These are phyloP conservation scores for Acorus gramineus DNA, from an alignment of 106 monocot species.

Conservation along the genomic window DNA sequence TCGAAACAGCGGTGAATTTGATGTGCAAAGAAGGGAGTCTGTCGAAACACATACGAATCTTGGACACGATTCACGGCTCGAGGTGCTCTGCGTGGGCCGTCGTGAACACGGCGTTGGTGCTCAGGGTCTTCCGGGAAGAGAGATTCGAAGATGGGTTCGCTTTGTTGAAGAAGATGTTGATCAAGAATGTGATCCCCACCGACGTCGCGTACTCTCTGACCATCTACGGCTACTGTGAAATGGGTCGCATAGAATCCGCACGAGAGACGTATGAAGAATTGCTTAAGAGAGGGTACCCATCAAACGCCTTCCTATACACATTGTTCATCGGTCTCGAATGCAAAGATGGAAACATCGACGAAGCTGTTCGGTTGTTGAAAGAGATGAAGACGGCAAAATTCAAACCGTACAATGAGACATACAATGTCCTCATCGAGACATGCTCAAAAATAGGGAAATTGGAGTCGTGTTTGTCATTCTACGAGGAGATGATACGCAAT, in stretches of 20 bases:
- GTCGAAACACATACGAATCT: slow-evolving; percentile 12
- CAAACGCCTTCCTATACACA: slow-evolving; percentile 59
- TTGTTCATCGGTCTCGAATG: slow-evolving; percentile 36
- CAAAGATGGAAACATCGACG: slow-evolving; percentile 27
- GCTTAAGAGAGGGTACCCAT: slow-evolving; percentile 42
- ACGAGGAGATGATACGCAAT: slow-evolving; percentile 35
- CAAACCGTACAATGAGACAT: slow-evolving; percentile 67
- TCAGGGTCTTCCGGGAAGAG: slow-evolving; percentile 45
- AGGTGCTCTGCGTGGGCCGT: slow-evolving; percentile 31
- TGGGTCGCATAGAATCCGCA: slow-evolving; percentile 28
- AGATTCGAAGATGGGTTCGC: slow-evolving; percentile 47
- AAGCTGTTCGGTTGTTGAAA: slow-evolving; percentile 35
- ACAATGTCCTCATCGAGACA: slow-evolving; percentile 41
- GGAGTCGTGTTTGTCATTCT: slow-evolving; percentile 37
- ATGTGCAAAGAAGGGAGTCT: slow-evolving; percentile 66
- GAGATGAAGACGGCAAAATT: slow-evolving; percentile 46
- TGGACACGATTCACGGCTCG: slow-evolving; percentile 47
- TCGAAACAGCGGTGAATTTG: slow-evolving; percentile 43
- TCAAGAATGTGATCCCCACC: slow-evolving; percentile 60
- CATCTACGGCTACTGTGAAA: slow-evolving; percentile 51
- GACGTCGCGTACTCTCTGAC: slow-evolving; percentile 35
- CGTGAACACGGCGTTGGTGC: slow-evolving; percentile 28
- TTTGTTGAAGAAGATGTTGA: slow-evolving; percentile 58
- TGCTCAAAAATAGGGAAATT: slow-evolving; percentile 34
- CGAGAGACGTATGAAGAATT: slow-evolving; percentile 29